Percentiles rank a stretch among this genome's conserved stretches.
Evolutionary conservation across 768 basidiomycete genomes (phyloP).

Genomic region (Kwoniella newhampshirensis): DNA sequence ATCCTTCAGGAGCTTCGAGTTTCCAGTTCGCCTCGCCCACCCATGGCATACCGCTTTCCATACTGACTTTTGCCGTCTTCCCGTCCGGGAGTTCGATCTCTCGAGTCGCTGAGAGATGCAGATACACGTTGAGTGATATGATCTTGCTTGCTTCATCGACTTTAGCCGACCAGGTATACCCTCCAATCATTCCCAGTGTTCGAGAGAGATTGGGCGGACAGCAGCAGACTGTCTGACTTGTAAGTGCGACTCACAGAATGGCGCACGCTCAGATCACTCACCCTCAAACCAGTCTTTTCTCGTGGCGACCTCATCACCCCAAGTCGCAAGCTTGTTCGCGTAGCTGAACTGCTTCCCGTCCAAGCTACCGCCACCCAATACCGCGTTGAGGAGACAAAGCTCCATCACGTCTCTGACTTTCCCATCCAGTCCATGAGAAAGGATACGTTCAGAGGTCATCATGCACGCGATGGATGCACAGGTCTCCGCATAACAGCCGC

Average conservation of each 20-base stretch:
- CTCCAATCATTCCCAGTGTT: conserved; percentile 37
- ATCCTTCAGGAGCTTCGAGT: conserved; percentile 26
- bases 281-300: conserved; percentile 42
- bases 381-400: conserved; percentile 32
- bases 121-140: conserved; percentile 25
- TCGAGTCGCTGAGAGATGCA: conserved; percentile 30
- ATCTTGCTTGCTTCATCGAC: conserved; percentile 19
- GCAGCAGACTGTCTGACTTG: conserved; percentile 28
- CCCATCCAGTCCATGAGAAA: conserved; percentile 29
- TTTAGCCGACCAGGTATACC: conserved; percentile 29
- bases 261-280: conserved; percentile 13
- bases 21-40: conserved; percentile 12
- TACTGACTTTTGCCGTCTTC: conserved; percentile 16
- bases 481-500: conserved; percentile 41
- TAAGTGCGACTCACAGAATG: not conserved
- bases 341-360: conserved; percentile 37
- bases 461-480: conserved; percentile 42
- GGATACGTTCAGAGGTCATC: conserved; percentile 40
- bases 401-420: conserved; percentile 36
- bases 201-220: conserved; percentile 39
- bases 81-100: conserved; percentile 26
- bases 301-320: conserved; percentile 28
- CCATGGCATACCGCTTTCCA: conserved; percentile 36
- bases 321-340: conserved; percentile 38
- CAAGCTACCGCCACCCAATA: conserved; percentile 33